Conservation (phyloP, 2,329 filamentous ascomycete species). For the Aspergillus sp. region DNA sequence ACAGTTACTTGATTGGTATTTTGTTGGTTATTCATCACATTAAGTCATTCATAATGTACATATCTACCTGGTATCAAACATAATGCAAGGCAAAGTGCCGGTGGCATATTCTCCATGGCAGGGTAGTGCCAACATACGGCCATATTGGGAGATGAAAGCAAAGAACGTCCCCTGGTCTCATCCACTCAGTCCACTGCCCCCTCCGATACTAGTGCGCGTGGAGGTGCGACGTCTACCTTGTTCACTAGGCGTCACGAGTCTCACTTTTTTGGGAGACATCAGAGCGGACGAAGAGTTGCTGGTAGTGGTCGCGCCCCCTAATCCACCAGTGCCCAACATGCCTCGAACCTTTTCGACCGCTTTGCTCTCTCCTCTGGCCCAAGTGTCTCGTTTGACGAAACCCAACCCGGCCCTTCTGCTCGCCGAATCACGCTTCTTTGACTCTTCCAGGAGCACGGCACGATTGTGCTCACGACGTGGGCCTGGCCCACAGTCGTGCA, state of each 20-base stretch:
- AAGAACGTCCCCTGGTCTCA: not conserved
- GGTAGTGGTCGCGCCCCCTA: conserved; percentile 23
- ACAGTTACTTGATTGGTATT: not conserved
- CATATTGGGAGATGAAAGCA: not conserved
- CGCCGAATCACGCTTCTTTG: conserved; percentile 31
- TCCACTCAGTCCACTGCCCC: conserved; percentile 8
- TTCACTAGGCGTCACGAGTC: conserved; percentile 45
- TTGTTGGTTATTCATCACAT: not conserved
- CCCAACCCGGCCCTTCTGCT: conserved; percentile 33
- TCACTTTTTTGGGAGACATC: conserved; percentile 46
- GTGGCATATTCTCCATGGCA: not conserved
- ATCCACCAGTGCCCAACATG: conserved; percentile 37
- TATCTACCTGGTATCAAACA: too few relatives aligned
- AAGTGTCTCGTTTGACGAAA: conserved; percentile 45
- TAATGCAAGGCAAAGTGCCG: too few relatives aligned
- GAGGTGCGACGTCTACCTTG: conserved; percentile 31
- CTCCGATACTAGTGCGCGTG: conserved; percentile 21
- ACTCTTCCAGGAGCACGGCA: conserved; percentile 28
- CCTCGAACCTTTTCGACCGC: conserved; percentile 47
- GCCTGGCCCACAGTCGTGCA: conserved; percentile 59
- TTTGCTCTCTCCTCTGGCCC: conserved; percentile 45
- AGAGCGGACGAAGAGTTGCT: conserved; percentile 29
- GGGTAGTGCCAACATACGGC: not conserved
- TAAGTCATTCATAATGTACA: too few relatives aligned
- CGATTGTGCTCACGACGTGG: conserved; percentile 43